These are phyloP conservation scores for Didymella segeticola DNA, from an alignment of 2,329 filamentous ascomycete species.

Conservation along the genomic window DNA sequence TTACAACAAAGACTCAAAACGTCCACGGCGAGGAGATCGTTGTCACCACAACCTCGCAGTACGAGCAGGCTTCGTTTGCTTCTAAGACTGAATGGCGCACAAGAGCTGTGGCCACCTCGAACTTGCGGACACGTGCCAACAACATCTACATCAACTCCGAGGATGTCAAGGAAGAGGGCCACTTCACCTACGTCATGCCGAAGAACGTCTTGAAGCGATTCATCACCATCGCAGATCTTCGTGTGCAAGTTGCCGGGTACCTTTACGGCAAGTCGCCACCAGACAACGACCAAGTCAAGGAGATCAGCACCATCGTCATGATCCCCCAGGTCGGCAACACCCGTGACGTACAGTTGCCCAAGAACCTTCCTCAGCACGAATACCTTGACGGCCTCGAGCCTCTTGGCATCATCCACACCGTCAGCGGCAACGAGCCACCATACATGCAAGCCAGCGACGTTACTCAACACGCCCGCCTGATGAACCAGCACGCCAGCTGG, in stretches of 20 bases:
- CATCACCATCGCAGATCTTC: conserved; percentile 94
- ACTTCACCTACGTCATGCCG: conserved; percentile 96
- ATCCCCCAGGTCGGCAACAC: conserved; percentile 94
- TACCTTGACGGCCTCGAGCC: conserved; percentile 87
- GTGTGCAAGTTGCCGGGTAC: conserved; percentile 95
- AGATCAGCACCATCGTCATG: conserved; percentile 96
- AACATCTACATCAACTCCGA: conserved; percentile 99
- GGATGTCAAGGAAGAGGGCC: conserved; percentile 86
- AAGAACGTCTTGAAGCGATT: conserved; percentile 99
- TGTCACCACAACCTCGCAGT: conserved; percentile 96
- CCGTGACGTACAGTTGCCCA: conserved; percentile 87
- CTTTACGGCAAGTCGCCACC: conserved; percentile 91
- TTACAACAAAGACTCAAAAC: conserved; percentile 98
- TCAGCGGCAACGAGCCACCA: conserved; percentile 90
- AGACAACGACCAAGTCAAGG: conserved; percentile 96
- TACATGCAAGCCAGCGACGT: conserved; percentile 98
- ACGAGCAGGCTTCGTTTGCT: conserved; percentile 95
- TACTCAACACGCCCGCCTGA: conserved; percentile 88
- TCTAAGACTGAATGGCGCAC: conserved; percentile 99
- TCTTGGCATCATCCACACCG: conserved; percentile 92
- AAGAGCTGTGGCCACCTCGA: conserved; percentile 93
- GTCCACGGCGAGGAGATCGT: conserved; percentile 97
- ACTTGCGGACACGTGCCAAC: conserved; percentile 90
- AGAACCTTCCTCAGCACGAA: conserved; percentile 89
- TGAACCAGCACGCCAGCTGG: conserved; percentile 81